Conservation (phyloP, 257 asterid species). For the Petunia axillaris region DNA sequence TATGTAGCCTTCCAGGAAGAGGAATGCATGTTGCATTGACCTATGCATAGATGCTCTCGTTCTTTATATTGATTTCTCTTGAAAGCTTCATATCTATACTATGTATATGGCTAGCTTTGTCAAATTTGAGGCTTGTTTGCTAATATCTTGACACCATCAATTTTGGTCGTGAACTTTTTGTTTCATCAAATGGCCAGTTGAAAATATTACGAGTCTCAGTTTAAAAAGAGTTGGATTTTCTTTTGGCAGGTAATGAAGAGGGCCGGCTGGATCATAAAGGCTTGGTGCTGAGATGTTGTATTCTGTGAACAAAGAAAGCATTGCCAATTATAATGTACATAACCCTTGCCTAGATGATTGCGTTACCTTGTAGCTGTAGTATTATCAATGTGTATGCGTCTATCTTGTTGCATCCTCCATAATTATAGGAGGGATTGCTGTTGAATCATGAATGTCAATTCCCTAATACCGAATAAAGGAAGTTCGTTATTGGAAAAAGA, state of each 20-base stretch:
- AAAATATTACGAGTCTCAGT: not conserved
- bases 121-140: not conserved
- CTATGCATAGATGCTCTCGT: not conserved
- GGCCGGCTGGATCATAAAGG: slow-evolving; percentile 78
- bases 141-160: not conserved
- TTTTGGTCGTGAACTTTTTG: not conserved
- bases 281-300: slow-evolving; percentile 66
- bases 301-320: slow-evolving; percentile 44
- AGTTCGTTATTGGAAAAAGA: too few species aligned
- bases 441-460: too few species aligned
- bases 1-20: not conserved
- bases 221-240: slow-evolving; percentile 8
- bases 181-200: not conserved
- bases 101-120: not conserved
- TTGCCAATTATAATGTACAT: slow-evolving; percentile 36
- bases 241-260: slow-evolving; percentile 66
- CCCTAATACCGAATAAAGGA: too few species aligned
- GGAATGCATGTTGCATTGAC: not conserved
- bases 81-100: not conserved
- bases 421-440: too few species aligned
- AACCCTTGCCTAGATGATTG: not conserved
- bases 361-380: too few species aligned
- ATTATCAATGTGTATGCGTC: too few species aligned
- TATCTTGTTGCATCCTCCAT: too few species aligned
- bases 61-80: not conserved